Percentiles rank a stretch among this genome's conserved stretches.
phyloP scores from a whole-genome alignment of 2,329 filamentous ascomycete species.

The Stagonosporopsis cucurbitacearum region DNA sequence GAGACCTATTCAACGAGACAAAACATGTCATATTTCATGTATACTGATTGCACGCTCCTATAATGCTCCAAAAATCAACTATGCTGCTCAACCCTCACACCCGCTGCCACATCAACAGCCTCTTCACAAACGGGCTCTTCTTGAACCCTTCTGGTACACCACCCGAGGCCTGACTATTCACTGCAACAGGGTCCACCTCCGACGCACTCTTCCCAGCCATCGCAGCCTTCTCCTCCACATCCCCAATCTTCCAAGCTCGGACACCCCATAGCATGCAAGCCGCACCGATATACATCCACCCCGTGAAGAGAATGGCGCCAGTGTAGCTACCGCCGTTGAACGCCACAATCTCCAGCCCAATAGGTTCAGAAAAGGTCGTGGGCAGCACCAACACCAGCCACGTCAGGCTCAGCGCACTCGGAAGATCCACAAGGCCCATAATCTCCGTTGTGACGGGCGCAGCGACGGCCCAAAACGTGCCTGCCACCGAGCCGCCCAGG shows the following conservation, averaged over 20 bases:
- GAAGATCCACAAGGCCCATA: constrained; percentile 47
- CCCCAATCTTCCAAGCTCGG: not conserved
- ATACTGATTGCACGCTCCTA: no score
- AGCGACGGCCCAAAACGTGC: constrained; percentile 54
- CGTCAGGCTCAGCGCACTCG: constrained; percentile 44
- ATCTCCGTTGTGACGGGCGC: constrained; percentile 48
- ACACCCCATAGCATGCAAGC: not conserved
- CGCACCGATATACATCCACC: not conserved
- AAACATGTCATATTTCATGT: no score
- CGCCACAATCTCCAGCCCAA: constrained; percentile 6
- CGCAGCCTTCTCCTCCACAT: constrained; percentile 10
- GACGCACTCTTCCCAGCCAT: constrained; percentile 34
- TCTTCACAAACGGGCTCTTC: constrained; percentile 37
- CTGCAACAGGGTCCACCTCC: constrained; percentile 31
- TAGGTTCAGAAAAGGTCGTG: not conserved
- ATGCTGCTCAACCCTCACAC: constrained; percentile 24
- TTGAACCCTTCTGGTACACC: constrained; percentile 16
- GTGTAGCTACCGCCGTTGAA: not conserved
- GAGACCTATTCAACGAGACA: no score
- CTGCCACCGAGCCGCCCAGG: constrained; percentile 51
- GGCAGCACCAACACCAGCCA: constrained; percentile 45
- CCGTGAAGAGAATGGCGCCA: not conserved
- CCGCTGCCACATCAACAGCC: constrained; percentile 40
- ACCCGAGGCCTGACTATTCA: not conserved
- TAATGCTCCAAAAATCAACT: no score